A percentile compares a stretch with the other conserved stretches of the same genome.
Conservation (phyloP, 305 asterid species). For the Fraxinus paxiana region DNA sequence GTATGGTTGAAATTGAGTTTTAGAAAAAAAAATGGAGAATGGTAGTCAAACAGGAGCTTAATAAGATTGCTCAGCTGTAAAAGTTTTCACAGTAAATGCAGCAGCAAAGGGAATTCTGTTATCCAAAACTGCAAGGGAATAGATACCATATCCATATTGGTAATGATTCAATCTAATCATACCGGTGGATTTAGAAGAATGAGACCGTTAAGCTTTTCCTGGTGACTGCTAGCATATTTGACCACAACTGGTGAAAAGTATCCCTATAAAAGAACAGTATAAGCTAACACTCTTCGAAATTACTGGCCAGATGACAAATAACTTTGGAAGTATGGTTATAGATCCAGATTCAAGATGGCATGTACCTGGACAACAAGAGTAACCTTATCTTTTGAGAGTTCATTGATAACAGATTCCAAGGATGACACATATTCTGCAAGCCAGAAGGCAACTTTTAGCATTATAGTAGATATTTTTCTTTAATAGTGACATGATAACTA, state of each 20-base stretch:
- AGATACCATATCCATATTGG: neutral
- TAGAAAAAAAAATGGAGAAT: neutral
- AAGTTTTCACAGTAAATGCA: neutral
- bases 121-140: neutral
- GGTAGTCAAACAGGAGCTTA: neutral
- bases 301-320: conserved; percentile 9
- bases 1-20: neutral
- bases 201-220: conserved; percentile 63
- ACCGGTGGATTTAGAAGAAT: conserved; percentile 91
- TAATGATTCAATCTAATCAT: conserved; percentile 23
- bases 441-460: conserved; percentile 18
- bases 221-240: conserved; percentile 68
- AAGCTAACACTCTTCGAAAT: neutral
- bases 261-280: conserved; percentile 46
- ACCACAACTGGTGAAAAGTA: conserved; percentile 77
- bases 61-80: neutral
- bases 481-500: conserved; percentile 12
- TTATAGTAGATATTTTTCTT: neutral
- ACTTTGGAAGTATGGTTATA: neutral
- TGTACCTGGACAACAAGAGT: conserved; percentile 84
- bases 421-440: conserved; percentile 70
- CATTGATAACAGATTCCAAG: conserved; percentile 57
- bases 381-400: conserved; percentile 52
- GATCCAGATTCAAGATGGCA: conserved; percentile 4
- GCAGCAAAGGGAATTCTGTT: neutral